Percentiles rank a stretch among this genome's conserved stretches.
phyloP scores from a whole-genome alignment of 495 filamentous ascomycete genomes.

The Penicillium atrosanguineum region DNA sequence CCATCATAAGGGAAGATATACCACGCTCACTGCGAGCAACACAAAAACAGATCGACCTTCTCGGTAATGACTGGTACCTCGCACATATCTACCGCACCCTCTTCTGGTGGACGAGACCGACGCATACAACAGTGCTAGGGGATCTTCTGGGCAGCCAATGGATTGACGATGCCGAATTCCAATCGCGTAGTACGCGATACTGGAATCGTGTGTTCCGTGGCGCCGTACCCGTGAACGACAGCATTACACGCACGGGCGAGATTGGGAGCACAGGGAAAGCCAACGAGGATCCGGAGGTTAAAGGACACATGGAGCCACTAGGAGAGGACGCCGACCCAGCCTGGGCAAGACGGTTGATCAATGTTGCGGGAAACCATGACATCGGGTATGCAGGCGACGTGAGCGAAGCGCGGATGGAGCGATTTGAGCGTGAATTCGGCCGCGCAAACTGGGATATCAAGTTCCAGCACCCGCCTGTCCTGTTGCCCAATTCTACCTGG shows the following conservation, averaged over 20 bases:
- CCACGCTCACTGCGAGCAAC: conserved; percentile 57
- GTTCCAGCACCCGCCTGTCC: conserved; percentile 51
- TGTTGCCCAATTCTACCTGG: conserved; percentile 23
- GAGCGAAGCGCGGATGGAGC: conserved; percentile 61
- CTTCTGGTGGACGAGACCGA: conserved; percentile 76
- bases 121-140: conserved; percentile 84
- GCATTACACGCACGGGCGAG: conserved; percentile 41
- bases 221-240: conserved; percentile 63
- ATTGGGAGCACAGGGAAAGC: conserved; percentile 2
- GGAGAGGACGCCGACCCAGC: conserved; percentile 46
- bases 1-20: conserved; percentile 61
- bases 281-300: conserved; percentile 35
- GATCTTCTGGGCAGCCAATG: conserved; percentile 96
- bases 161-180: conserved; percentile 84
- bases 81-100: conserved; percentile 88
- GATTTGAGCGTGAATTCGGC: conserved; percentile 83
- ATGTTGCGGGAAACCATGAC: conserved; percentile 92
- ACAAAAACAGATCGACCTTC: conserved; percentile 79
- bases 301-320: conserved; percentile 39
- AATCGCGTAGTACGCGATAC: conserved; percentile 64
- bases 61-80: conserved; percentile 93
- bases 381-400: conserved; percentile 94
- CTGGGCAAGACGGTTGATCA: conserved; percentile 79
- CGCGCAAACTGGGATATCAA: conserved; percentile 81
- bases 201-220: conserved; percentile 79